Base-by-base conservation (phyloP, 2,329 filamentous ascomycete species). In the Dothiorella sarmentorum region DNA sequence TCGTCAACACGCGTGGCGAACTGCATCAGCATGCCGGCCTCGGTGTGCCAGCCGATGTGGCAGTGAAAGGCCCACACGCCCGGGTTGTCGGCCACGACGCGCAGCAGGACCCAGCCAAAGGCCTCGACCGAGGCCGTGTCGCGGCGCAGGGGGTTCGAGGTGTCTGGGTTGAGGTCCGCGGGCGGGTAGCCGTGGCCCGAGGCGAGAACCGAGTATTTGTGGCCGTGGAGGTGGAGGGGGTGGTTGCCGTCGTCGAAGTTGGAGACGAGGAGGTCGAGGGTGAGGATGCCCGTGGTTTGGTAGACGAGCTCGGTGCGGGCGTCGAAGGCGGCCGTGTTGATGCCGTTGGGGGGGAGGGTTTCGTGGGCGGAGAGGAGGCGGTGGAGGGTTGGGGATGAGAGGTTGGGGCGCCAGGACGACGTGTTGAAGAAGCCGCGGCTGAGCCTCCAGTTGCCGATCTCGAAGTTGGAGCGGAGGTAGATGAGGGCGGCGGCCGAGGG, bases 51-150 rank as follows among this genome's bases (percentile, higher is more conserved):
- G 68, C 90, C 87, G 56, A 92, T 87, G 69, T 93, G 89, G 72
- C 89, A 92, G 73, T 91, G 89, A 75, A 91, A 79, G 13, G 78
- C 66, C 77, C 78, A 75, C 61, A 71, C 66, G 63, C 85, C 86
- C 10, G 87, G 84, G 63, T 89, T 89, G 66, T 89, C 80, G 1
- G 86, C 84, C 59, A 72, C 64, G 62, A 80, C 79, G 0, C 77
- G 67, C 10, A 93, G 67, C 10, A 91, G 83, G 22, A 88, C 80
- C 69, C 88, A 85, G 0, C 89, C 87, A 29, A 83, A 78, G 0
- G 86, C 85, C 18, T 80, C 80, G 0, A 91, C 72, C 1, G 87
- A 81, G 0, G 88, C 71, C 0, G 86, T 89, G 62, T 93, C 89
- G 7, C 89, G 77, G 6, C 87, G 77, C 76, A 89, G 82, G 0